Evolutionary conservation across 306 rosid species (phyloP).

Genomic region (Neltuma alba): DNA sequence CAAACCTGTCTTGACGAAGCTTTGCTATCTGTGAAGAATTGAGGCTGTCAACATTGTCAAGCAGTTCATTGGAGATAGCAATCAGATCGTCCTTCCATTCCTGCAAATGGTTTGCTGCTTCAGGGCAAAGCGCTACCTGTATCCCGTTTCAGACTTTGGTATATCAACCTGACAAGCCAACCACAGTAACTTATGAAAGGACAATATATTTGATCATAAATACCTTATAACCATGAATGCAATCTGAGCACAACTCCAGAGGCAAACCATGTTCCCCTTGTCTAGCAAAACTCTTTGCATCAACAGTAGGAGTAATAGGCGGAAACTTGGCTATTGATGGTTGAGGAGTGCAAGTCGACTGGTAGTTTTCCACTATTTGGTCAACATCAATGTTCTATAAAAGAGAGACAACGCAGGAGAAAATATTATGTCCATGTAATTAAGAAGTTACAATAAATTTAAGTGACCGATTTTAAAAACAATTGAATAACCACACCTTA

Average conservation of each 20-base stretch:
- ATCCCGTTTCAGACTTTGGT: constrained; percentile 45
- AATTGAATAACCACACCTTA: background rate
- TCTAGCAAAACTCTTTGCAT: constrained; percentile 46
- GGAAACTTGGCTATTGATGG: constrained; percentile 72
- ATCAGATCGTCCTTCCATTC: constrained; percentile 86
- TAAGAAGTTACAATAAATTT: constrained; percentile 24
- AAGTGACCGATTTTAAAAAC: constrained; percentile 11
- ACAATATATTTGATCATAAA: constrained; percentile 20
- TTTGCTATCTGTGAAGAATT: constrained; percentile 58
- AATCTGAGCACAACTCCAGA: constrained; percentile 67
- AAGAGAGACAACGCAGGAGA: constrained; percentile 37
- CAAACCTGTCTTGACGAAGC: constrained; percentile 92
- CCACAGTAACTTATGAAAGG: constrained; percentile 26
- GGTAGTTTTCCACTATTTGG: constrained; percentile 92
- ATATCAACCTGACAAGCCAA: constrained; percentile 31
- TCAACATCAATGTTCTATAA: constrained; percentile 87
- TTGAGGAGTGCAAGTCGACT: constrained; percentile 83
- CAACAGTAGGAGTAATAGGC: constrained; percentile 59
- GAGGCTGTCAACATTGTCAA: constrained; percentile 77
- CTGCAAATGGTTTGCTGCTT: constrained; percentile 81
- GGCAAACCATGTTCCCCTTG: constrained; percentile 60
- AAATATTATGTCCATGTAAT: constrained; percentile 21
- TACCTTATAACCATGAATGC: constrained; percentile 88
- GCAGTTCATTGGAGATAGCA: constrained; percentile 82
- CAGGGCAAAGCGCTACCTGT: constrained; percentile 88